Conservation (phyloP, 805 yeast species). For the Starmerella khaoyaiensis region DNA sequence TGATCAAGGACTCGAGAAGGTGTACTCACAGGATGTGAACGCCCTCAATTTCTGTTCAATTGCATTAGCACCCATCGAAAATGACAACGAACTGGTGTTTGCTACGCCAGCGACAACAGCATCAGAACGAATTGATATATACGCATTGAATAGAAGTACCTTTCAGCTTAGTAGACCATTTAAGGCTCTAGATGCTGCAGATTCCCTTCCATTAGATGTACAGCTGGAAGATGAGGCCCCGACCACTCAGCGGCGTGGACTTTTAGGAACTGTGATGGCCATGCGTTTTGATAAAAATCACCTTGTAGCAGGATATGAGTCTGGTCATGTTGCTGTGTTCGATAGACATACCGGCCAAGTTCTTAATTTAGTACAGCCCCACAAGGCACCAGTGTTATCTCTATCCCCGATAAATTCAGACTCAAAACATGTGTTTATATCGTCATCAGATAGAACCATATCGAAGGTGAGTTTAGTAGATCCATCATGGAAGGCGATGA, state of each 20-base stretch:
- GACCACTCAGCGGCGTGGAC: conserved; percentile 8
- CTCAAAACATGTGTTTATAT: neutral
- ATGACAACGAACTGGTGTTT: conserved; percentile 27
- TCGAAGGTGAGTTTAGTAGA: conserved; percentile 18
- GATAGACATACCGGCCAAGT: conserved; percentile 2
- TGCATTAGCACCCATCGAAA: conserved; percentile 26
- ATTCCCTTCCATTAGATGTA: conserved; percentile 8
- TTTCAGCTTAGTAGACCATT: conserved; percentile 17
- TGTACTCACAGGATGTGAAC: conserved; percentile 52
- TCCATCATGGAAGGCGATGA: neutral
- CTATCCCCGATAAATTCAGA: too few relatives aligned
- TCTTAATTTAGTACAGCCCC: conserved; percentile 14
- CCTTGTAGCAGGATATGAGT: conserved; percentile 51
- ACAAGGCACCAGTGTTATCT: conserved; percentile 27
- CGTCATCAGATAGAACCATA: conserved; percentile 18
- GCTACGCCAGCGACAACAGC: conserved; percentile 52
- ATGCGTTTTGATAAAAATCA: conserved; percentile 37
- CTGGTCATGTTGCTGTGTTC: conserved; percentile 43
- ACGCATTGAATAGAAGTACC: conserved; percentile 27
- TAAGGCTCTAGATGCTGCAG: conserved; percentile 13
- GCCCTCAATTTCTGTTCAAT: conserved; percentile 60
- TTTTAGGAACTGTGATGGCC: conserved; percentile 46
- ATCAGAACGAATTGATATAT: conserved; percentile 54
- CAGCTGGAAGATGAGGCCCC: conserved; percentile 17
- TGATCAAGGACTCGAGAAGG: conserved; percentile 24